Base-by-base conservation (phyloP, 148 eudicot genomes). In the Suaeda aralocaspica region DNA sequence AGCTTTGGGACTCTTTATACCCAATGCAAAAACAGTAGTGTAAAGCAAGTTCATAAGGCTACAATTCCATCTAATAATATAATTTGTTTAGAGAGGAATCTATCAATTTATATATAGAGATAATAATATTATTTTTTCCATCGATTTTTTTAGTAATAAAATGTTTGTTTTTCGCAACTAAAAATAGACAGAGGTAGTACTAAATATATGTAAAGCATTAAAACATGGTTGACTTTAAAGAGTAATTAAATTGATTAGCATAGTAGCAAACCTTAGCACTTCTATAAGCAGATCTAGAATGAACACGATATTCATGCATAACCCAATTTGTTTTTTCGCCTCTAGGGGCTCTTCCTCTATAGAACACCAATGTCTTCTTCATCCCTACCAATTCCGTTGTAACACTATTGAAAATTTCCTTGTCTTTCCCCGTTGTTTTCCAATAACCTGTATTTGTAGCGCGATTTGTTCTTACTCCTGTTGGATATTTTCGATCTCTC, bases 241-340 rank as follows among this genome's bases (percentile, higher is more conserved):
- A 19, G 57, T 52, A 22, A 52, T 5, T 51, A 52, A 8, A 6
- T 4, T 26, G 46, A 55, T 11, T 14, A 66, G 84, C 55, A 14
- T 53, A 24, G 1, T 8, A 75, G 1, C 25, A 16, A 30, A 60
- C 97, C 97, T 92, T 92, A 80, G 85, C 83, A 71, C 85, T 84
- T 79, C 96, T 71, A 73, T 81, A 92, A 45, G 90, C 79, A 39
- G 97, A 89, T 74, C 85, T 85, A 5, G 92, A 79, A 71, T 89
- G 97, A 61, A 87, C 79, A n/a, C 97, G 96, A 81, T 89, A 92
- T 62, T 92, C 97, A 76, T 92, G 97, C 97, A 92, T 92, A 14
- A 92, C 97, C 97, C 97, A 92, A 68, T 89, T 92, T 12, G 89
- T 82, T 79, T 92, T 92, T 72, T 92, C 97, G 41, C 97, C 97